Base-by-base conservation (phyloP, 257 asterid genomes). In the Gardenia jasminoides region DNA sequence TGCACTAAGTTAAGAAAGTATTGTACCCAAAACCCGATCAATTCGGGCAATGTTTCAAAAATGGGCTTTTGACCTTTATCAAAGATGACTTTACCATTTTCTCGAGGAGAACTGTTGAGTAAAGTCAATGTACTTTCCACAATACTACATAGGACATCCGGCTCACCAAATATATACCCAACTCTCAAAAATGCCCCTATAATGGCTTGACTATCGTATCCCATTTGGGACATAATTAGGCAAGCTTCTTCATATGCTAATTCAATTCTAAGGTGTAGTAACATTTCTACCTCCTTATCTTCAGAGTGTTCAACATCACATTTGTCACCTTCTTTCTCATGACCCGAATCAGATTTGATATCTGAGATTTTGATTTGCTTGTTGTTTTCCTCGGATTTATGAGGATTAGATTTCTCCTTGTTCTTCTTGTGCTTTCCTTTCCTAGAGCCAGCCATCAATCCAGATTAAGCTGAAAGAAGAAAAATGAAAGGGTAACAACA, bases 401-500 rank as follows among this genome's bases (percentile, higher is more conserved):
- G 26, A 33, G 39, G 15, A 39, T 56, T 74, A 20, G 56, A 74
- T 58, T 74, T 74, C 13, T 13, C 56, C 43, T 58, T 26, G 1
- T 58, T 43, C 78, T 58, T 74, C 54, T 58, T 74, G n/a, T 3
- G 9, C 19, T 74, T 58, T 6, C 31, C 48, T 73, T 52, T 73
- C 31, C 48, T 41, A 52, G 64, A 26, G 8, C 65, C 46, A 30
- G 65, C 78, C 78, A 74, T 74, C 22, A 10, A 5, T 31, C 5
- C 8, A 33, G 50, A 30, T 17, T 10, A 54, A 54, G 31, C 67
- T 73, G 17, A 6, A n/a, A 17, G 24, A 52, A 52, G 7, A 9
- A 6, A 28, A 50, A 17, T 28, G 7, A 31, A 44, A 28, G 8
- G 7, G 15, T 10, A 1, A 30, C 19, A 19, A 50, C 54, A 56